phyloP scores from a whole-genome alignment of 106 monocot genomes.

The Triglochin maritima region DNA sequence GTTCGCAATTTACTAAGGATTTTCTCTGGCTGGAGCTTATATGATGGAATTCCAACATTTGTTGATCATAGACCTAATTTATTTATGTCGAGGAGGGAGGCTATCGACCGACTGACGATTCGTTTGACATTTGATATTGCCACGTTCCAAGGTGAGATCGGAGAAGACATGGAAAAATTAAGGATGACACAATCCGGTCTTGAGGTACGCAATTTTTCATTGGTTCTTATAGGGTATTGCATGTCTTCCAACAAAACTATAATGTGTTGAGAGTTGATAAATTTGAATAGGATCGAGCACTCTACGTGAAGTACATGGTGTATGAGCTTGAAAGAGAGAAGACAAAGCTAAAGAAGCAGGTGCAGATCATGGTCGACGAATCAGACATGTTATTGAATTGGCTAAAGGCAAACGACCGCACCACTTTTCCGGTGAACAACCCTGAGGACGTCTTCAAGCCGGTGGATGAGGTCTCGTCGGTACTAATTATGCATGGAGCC shows the following conservation, averaged over 20 bases:
- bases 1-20: constrained; percentile 20
- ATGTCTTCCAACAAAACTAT: too few relatives aligned
- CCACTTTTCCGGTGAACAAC: neutral
- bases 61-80: too few relatives aligned
- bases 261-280: too few relatives aligned
- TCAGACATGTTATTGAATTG: constrained; percentile 8
- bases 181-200: neutral
- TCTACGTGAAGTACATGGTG: neutral
- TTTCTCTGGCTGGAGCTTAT: constrained; percentile 2
- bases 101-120: constrained; percentile 8
- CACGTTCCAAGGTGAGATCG: neutral
- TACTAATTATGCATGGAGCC: constrained; percentile 9
- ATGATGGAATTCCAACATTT: too few relatives aligned
- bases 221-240: too few relatives aligned
- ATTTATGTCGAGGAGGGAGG: constrained; percentile 8
- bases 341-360: neutral
- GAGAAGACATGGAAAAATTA: constrained; percentile 9
- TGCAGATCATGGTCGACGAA: neutral
- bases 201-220: too few relatives aligned
- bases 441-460: constrained; percentile 7
- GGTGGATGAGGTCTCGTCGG: neutral
- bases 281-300: neutral
- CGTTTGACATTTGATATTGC: neutral
- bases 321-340: constrained; percentile 10
- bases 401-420: constrained; percentile 3